Percentiles rank a stretch among this genome's conserved stretches.
Conservation (phyloP, 1,284 basidiomycete genomes). For the Taiwanofungus camphoratus region DNA sequence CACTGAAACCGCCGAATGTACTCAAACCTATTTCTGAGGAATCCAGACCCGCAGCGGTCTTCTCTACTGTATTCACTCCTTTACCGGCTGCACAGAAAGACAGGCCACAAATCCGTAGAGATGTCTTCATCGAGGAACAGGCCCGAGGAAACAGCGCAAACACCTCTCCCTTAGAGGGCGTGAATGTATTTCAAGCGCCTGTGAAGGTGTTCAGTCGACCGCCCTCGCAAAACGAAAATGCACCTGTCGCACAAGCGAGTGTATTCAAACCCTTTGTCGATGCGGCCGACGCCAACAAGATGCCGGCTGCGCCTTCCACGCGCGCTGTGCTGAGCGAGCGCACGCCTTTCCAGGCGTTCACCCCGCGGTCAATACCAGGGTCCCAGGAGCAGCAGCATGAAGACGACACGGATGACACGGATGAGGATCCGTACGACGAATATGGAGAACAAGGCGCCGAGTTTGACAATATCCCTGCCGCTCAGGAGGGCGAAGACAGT, state of each 20-base stretch:
- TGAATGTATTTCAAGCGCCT: conserved; percentile 28
- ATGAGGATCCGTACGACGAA: conserved; percentile 11
- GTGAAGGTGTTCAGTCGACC: conserved; percentile 73
- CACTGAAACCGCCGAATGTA: conserved; percentile 14
- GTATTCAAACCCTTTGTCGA: conserved; percentile 42
- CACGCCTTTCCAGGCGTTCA: conserved; percentile 23
- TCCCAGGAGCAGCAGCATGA: conserved; percentile 14
- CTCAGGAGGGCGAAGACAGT: conserved; percentile 17
- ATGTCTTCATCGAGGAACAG: conserved; percentile 43
- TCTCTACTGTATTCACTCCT: conserved; percentile 60
- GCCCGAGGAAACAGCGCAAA: conserved; percentile 31
- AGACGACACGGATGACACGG: conserved; percentile 14
- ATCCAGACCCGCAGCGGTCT: conserved; percentile 27
- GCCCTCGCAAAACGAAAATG: conserved; percentile 38
- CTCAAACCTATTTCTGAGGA: conserved; percentile 13
- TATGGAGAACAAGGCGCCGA: conserved; percentile 11
- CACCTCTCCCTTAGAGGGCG: conserved; percentile 7
- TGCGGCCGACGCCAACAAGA: conserved; percentile 4
- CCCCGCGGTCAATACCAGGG: conserved; percentile 9
- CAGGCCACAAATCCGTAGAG: conserved; percentile 22
- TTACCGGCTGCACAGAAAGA: conserved; percentile 39
- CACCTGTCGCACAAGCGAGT: conserved; percentile 12
- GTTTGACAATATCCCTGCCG: conserved; percentile 7
- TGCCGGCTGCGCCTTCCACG: conserved; percentile 11
- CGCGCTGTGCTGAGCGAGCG: conserved; percentile 20